Evolutionary conservation across 2,329 filamentous ascomycete species (phyloP), one percentile per base, ranked within the genome.

Genomic region (Emergomyces pasteurianus): DNA sequence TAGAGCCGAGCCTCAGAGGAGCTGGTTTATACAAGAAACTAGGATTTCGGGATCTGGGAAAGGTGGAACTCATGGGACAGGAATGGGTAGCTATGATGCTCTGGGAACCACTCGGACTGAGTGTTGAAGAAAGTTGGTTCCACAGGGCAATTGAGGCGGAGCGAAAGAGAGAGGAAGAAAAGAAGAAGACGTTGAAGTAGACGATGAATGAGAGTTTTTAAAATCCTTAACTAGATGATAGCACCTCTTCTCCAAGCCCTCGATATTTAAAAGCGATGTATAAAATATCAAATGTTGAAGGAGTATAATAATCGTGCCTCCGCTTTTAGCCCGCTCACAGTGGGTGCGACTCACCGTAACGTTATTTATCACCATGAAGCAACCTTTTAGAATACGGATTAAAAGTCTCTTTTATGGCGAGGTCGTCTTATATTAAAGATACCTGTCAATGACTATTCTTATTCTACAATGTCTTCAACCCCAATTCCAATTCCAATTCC

Each of bases 1-100:
- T 70, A 18, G 60, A 66, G 46, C 61, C 68, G n/a, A 67, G 66
- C 53, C 16, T 47, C 18, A 60, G 58, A 43, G 68, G 68, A 5
- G 53, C 47, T 16, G 60, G 59, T 10, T 43, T 69, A 38, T 70
- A 70, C 60, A 49, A 58, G 36, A 67, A 66, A 57, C 56, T 64
- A 36, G 68, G 68, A 3, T 70, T 68, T 42, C 60, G 38, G 14
- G 64, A 64, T 34, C 18, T 63, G n/a, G 62, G 62, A 8, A 55
- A 46, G 31, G 50, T 62, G 34, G 54, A 65, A 12, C 59, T 47
- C 43, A 21, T 43, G 53, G 58, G 49, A 36, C 47, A 38, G 23
- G 23, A 47, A 34, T 53, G 26, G 43, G 21, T 28, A 18, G 40
- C 58, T 14, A 55, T 56, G n/a, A 60, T 63, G 62, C 31, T 63